Evolutionary conservation across 2,329 filamentous ascomycete genomes (phyloP).

Genomic region (Colletotrichum sp.): DNA sequence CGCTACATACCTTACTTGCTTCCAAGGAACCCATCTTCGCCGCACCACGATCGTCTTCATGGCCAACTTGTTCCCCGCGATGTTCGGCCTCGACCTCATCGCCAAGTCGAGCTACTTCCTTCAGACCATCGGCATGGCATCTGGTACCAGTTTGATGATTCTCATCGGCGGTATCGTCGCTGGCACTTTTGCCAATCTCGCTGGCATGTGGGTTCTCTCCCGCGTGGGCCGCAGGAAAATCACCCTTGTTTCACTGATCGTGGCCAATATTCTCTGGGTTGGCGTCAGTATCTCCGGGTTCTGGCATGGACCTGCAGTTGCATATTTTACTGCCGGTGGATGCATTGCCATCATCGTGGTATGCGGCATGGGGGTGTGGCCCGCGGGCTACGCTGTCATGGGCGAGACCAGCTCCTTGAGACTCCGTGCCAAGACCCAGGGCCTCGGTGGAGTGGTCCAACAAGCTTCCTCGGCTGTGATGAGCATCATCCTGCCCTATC

Average conservation of each 20-base stretch:
- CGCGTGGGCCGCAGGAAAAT: slow-evolving; percentile 42
- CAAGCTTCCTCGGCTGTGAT: slow-evolving; percentile 40
- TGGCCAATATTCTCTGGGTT: slow-evolving; percentile 41
- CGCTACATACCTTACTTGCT: slow-evolving; percentile 45
- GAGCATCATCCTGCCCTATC: slow-evolving; percentile 51
- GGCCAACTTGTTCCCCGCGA: slow-evolving; percentile 42
- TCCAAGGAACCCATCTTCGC: slow-evolving; percentile 43
- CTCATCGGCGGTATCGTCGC: slow-evolving; percentile 47
- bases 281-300: slow-evolving; percentile 50
- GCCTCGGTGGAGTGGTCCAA: slow-evolving; percentile 43
- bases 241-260: slow-evolving; percentile 33
- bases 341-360: slow-evolving; percentile 48
- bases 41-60: slow-evolving; percentile 44
- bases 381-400: slow-evolving; percentile 41
- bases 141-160: slow-evolving; percentile 39
- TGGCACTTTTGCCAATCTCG: slow-evolving; percentile 45
- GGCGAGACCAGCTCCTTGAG: slow-evolving; percentile 46
- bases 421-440: slow-evolving; percentile 46
- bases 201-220: slow-evolving; percentile 46
- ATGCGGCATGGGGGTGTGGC: slow-evolving; percentile 44
- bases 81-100: slow-evolving; percentile 49
- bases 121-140: slow-evolving; percentile 34
- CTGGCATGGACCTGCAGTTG: slow-evolving; percentile 37
- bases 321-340: slow-evolving; percentile 40
- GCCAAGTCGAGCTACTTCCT: slow-evolving; percentile 44